Evolutionary conservation across 163 green algal genomes (phyloP), one percentile per base, ranked within the genome.

Genomic region (Picocystis sp.): DNA sequence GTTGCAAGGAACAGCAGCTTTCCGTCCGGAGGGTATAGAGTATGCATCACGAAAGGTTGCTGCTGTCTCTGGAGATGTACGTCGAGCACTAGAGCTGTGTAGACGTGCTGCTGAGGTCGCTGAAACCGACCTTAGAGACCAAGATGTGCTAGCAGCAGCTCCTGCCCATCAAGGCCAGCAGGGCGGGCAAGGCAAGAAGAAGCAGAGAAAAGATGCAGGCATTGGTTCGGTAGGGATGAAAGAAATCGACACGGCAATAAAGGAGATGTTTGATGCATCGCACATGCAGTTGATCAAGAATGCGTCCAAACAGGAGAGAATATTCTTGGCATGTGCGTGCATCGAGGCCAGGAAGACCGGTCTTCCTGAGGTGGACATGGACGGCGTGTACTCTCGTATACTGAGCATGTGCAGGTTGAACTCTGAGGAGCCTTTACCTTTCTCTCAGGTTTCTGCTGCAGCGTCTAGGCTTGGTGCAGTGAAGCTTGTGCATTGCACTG

Each of bases 281-380:
- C 77, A 88, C 65, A 79, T 80, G 56, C 67, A 71, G 55, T 52
- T 86, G 62, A 61, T 86, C 63, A 46, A 56, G 9, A 64, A 47
- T 22, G 48, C 25, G 29, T 57, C 57, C 50, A 58, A 52, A 11
- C 60, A 78, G 48, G 76, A 87, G 45, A 81, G 81, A 66, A 43
- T 90, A 43, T 43, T 86, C 47, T 69, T 94, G 59, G 74, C 65
- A 3, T 72, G 65, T 11, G 53, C 92, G 33, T 53, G 80, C 45
- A 56, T 91, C 47, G 82, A 94, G 71, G 60, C 54, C 1, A 58
- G 67, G 13, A 69, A 74, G 22, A 74, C 35, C 56, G 61, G 68
- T 75, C 50, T 29, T 56, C 29, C 35, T 8, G 46, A 38, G 1
- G 9, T 46, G 33, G 22, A 43, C 52, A 42, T 47, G 42, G 56